These are phyloP conservation scores for Houttuynia cordata DNA, from an alignment of 164 flowering plant genomes.

Conservation along the genomic window DNA sequence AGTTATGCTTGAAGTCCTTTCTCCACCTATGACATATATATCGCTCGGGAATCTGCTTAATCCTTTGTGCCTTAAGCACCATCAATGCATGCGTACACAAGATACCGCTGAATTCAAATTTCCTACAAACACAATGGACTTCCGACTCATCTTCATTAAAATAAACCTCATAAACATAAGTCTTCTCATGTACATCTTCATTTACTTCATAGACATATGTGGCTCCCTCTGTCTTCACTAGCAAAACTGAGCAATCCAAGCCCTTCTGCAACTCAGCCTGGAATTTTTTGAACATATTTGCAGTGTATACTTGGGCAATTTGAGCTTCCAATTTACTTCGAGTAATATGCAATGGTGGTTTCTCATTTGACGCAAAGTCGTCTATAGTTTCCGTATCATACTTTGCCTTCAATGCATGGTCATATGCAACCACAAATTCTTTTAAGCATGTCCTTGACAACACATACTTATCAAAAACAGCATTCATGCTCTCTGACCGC, in stretches of 20 bases:
- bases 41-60: conserved; percentile 51
- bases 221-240: conserved; percentile 46
- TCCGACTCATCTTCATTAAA: conserved; percentile 45
- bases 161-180: conserved; percentile 46
- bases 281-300: conserved; percentile 52
- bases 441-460: conserved; percentile 1
- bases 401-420: background rate
- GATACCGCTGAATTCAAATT: conserved; percentile 79
- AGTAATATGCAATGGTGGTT: background rate
- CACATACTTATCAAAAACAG: conserved; percentile 5
- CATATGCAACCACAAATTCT: conserved; percentile 3
- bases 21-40: conserved; percentile 65
- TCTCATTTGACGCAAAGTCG: conserved; percentile 2
- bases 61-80: conserved; percentile 63
- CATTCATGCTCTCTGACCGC: conserved; percentile 3
- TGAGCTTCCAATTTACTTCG: conserved; percentile 74
- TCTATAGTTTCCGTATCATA: conserved; percentile 6
- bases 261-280: conserved; percentile 75
- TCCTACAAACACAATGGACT: conserved; percentile 66
- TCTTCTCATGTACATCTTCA: too few relatives aligned
- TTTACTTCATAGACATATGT: conserved; percentile 52
- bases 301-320: conserved; percentile 56
- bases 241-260: conserved; percentile 55
- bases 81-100: conserved; percentile 72
- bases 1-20: conserved; percentile 8